Evolutionary conservation across 148 eudicot species (phyloP).

Genomic region (Tetragonia tetragonoides): DNA sequence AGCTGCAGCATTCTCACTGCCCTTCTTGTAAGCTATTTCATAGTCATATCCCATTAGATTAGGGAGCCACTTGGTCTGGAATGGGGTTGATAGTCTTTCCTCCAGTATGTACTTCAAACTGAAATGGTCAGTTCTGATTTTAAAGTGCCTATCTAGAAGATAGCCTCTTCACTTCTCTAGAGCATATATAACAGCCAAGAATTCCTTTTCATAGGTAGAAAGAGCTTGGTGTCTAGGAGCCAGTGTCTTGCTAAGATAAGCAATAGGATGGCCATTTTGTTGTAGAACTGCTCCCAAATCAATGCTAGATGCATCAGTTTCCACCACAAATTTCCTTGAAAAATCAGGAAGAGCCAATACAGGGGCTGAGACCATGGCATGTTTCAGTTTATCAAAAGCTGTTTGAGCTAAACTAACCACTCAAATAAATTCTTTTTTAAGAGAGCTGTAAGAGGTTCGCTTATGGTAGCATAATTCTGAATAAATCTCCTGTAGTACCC

Average conservation of each 20-base stretch:
- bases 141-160: background rate
- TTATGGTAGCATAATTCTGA: background rate
- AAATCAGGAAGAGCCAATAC: background rate
- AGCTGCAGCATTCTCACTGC: background rate
- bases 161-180: background rate
- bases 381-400: background rate
- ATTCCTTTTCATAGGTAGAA: background rate
- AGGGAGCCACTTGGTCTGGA: background rate
- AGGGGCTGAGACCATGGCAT: background rate
- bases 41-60: background rate
- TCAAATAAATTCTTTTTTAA: background rate
- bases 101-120: background rate
- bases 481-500: background rate
- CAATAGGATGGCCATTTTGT: background rate
- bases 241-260: background rate
- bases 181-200: background rate
- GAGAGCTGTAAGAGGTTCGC: background rate
- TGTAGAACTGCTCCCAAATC: background rate
- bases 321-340: background rate
- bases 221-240: background rate
- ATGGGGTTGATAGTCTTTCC: background rate
- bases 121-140: background rate
- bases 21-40: background rate
- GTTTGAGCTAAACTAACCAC: background rate
- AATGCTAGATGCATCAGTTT: background rate